Conservation (phyloP, 768 basidiomycete genomes). For the Amanita inopinata region DNA sequence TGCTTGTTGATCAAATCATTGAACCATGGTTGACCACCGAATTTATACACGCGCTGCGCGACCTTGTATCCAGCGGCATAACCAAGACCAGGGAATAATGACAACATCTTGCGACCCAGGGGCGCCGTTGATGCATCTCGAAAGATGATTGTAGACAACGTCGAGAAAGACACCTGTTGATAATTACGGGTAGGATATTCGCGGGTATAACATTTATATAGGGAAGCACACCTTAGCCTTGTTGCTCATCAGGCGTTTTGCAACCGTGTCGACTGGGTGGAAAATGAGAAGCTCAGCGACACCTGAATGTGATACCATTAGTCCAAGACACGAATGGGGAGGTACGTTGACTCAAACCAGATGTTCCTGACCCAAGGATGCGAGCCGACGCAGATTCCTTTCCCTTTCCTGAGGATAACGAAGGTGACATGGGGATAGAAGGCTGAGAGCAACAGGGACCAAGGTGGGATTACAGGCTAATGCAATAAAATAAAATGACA, state of each 20-base stretch:
- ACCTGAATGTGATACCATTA: slow-evolving; percentile 35
- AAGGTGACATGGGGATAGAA: slow-evolving; percentile 28
- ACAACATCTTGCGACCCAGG: slow-evolving; percentile 60
- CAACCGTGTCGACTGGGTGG: slow-evolving; percentile 94
- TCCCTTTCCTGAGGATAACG: slow-evolving; percentile 36
- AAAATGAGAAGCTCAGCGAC: slow-evolving; percentile 92
- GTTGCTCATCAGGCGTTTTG: slow-evolving; percentile 99
- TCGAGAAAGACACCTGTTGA: slow-evolving; percentile 48
- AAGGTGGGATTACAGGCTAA: no score
- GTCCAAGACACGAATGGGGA: background rate
- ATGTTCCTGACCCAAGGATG: slow-evolving; percentile 84
- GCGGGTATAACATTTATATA: background rate
- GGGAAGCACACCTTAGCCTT: slow-evolving; percentile 73
- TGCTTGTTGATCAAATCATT: slow-evolving; percentile 81
- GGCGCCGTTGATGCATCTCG: slow-evolving; percentile 69
- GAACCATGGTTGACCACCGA: slow-evolving; percentile 97
- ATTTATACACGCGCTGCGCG: slow-evolving; percentile 91
- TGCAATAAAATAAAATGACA: no score
- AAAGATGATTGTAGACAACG: slow-evolving; percentile 78
- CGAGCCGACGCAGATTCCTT: slow-evolving; percentile 88
- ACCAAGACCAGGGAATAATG: slow-evolving; percentile 95
- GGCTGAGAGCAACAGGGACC: background rate
- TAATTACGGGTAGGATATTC: background rate
- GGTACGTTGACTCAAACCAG: slow-evolving; percentile 46
- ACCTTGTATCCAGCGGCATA: slow-evolving; percentile 99